A percentile compares a stretch with the other conserved stretches of the same genome.
These are phyloP conservation scores for Talaromyces stipitatus DNA, from an alignment of 495 filamentous ascomycete species.

Conservation along the genomic window DNA sequence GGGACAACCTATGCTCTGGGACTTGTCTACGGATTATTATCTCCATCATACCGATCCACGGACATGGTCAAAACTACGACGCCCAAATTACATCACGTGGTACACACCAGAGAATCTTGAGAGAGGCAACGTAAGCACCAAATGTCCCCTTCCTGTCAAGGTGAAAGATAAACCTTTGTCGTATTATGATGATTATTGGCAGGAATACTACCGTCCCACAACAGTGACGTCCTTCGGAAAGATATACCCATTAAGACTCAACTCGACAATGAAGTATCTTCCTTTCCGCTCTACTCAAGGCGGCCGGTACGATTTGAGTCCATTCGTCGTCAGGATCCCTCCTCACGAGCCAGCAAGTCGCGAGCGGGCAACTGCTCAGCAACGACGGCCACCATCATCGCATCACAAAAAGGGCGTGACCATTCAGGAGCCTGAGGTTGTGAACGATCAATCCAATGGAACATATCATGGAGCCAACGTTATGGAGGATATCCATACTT, in stretches of 20 bases:
- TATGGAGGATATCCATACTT: slow-evolving; percentile 12
- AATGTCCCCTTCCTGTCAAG: slow-evolving; percentile 37
- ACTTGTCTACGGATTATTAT: slow-evolving; percentile 92
- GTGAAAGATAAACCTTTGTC: slow-evolving; percentile 48
- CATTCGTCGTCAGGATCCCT: slow-evolving; percentile 65
- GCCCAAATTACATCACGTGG: slow-evolving; percentile 76
- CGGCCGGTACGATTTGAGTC: slow-evolving; percentile 70
- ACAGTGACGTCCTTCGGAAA: slow-evolving; percentile 80
- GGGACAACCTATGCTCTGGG: slow-evolving; percentile 96
- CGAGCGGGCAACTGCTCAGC: slow-evolving; percentile 15
- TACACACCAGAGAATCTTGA: slow-evolving; percentile 72
- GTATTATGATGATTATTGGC: slow-evolving; percentile 90
- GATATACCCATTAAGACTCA: slow-evolving; percentile 84
- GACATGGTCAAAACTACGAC: slow-evolving; percentile 54
- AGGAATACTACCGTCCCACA: slow-evolving; percentile 91
- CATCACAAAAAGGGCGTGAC: slow-evolving; percentile 33
- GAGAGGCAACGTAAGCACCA: slow-evolving; percentile 35
- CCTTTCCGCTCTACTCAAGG: slow-evolving; percentile 64
- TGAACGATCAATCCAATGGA: slow-evolving; percentile 7
- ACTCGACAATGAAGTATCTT: slow-evolving; percentile 74
- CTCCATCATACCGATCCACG: slow-evolving; percentile 84
- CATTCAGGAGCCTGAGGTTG: slow-evolving; percentile 33
- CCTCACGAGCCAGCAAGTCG: slow-evolving; percentile 29
- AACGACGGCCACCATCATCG: not conserved
- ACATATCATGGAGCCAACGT: slow-evolving; percentile 6